Evolutionary conservation across 31 red algal species (phyloP), one percentile per base, ranked within the genome.

Genomic region (Endocladia muricata): DNA sequence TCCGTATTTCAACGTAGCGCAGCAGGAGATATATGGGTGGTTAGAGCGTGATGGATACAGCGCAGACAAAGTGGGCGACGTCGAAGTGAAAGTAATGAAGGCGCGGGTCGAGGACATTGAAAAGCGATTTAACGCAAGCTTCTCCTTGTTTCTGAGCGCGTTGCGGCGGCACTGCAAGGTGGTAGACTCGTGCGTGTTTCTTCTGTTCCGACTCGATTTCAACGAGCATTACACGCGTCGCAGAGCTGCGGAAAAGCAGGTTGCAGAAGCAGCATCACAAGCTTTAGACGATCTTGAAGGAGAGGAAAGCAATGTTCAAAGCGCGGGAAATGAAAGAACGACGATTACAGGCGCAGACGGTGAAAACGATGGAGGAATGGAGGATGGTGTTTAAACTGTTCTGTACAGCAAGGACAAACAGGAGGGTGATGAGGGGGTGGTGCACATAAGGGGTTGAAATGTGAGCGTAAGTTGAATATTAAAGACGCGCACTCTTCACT

Each of bases 121-220:
- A 48, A 21, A 61, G 36, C 17, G 37, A 43, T 91, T 83, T 48
- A 26, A 83, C 19, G 38, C 60, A 15, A 52, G 61, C 32, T 83
- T 69, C 43, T 63, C 39, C 23, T 19, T 29, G 32, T 83, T 91
- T 57, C 64, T 91, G 49, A 59, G 56, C 36, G 88, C 71, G 55
- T 55, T 91, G 19, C 61, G 47, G 48, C 62, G 56, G 23, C 88
- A 91, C 64, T 91, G 64, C 30, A 61, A 56, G 41, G 60, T 83
- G 6, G 88, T 91, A 21, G 88, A 82, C 55, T 55, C 62, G 33
- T 91, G 88, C 65, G 74, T 91, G 41, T 91, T 83, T 48, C 48
- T 91, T 13, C 30, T 91, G 55, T 91, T 81, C 28, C 70, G 88
- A 26, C 57, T 91, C 59, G 88, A 91, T 59, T 91, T 77, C 42